These are phyloP conservation scores for Cocos nucifera DNA, from an alignment of 176 grass and related monocot species.

Conservation along the genomic window DNA sequence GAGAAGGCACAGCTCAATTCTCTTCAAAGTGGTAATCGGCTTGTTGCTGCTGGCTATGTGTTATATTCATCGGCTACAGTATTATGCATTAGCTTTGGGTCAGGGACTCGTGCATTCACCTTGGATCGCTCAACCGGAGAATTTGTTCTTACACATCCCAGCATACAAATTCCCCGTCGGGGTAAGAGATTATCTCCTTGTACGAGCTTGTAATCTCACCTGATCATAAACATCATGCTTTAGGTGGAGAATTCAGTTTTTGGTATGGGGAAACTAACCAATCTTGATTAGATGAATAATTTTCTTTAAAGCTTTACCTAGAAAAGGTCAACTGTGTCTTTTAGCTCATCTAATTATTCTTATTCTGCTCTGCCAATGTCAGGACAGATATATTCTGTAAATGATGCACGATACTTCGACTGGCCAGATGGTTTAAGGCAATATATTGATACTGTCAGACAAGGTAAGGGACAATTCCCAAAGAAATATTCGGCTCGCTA, in stretches of 20 bases:
- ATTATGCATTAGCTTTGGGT: constrained; percentile 61
- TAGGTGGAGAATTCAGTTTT: no score
- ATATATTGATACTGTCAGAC: constrained; percentile 86
- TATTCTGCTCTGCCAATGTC: constrained; percentile 17
- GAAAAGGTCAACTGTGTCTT: no score
- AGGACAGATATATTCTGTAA: constrained; percentile 96
- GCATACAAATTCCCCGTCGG: constrained; percentile 63
- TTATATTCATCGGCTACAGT: constrained; percentile 92
- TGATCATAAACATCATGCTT: no score
- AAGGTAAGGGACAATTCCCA: constrained; percentile 76
- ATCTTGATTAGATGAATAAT: no score
- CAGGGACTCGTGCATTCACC: constrained; percentile 70
- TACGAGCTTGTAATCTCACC: no score
- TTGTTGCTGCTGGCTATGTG: constrained; percentile 72
- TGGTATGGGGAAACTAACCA: no score
- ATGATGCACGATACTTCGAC: constrained; percentile 86
- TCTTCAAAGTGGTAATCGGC: constrained; percentile 49
- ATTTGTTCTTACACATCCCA: constrained; percentile 81
- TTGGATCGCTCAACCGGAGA: constrained; percentile 69
- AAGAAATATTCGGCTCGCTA: constrained; percentile 96
- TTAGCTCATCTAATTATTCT: no score
- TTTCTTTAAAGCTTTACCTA: no score
- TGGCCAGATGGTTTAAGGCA: constrained; percentile 80
- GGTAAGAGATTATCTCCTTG: constrained; percentile 27
- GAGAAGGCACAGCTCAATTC: constrained; percentile 80